A percentile compares a stretch with the other conserved stretches of the same genome.
Conservation (phyloP, 768 basidiomycete genomes). For the Agrocybe praecox region DNA sequence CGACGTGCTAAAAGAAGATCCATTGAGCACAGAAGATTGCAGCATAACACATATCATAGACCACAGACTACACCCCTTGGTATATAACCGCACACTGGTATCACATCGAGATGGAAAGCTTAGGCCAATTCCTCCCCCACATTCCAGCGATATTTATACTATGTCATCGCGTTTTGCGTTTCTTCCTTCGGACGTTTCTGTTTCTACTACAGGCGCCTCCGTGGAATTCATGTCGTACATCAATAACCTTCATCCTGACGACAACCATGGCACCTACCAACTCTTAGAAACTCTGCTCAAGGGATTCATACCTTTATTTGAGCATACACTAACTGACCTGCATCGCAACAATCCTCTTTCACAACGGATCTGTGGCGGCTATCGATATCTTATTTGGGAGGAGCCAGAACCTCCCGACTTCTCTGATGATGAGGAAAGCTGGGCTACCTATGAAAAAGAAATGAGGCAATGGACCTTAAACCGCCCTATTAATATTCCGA, state of each 20-base stretch:
- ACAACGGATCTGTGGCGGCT: constrained; percentile 44
- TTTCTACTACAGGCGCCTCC: constrained; percentile 30
- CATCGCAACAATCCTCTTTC: constrained; percentile 48
- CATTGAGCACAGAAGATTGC: constrained; percentile 15
- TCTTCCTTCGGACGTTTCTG: constrained; percentile 45
- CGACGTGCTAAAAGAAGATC: constrained; percentile 16
- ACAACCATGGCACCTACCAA: constrained; percentile 28
- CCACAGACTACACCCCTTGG: constrained; percentile 38
- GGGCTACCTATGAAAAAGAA: constrained; percentile 42
- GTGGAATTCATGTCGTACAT: constrained; percentile 49
- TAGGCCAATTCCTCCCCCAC: constrained; percentile 29
- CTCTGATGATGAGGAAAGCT: constrained; percentile 52
- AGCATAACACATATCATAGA: constrained; percentile 37
- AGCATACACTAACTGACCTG: constrained; percentile 53
- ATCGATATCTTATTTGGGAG: constrained; percentile 45
- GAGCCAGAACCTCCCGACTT: constrained; percentile 51
- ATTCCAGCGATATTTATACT: constrained; percentile 35
- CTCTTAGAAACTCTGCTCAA: constrained; percentile 35
- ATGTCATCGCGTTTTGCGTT: constrained; percentile 40
- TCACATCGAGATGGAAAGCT: constrained; percentile 23
- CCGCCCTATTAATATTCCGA: constrained; percentile 47
- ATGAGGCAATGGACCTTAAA: constrained; percentile 44
- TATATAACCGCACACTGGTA: constrained; percentile 42
- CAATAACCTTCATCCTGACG: constrained; percentile 48
- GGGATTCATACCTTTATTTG: constrained; percentile 48